Base-by-base conservation (phyloP, 2,329 filamentous ascomycete species). In the Sclerotinia borealis region DNA sequence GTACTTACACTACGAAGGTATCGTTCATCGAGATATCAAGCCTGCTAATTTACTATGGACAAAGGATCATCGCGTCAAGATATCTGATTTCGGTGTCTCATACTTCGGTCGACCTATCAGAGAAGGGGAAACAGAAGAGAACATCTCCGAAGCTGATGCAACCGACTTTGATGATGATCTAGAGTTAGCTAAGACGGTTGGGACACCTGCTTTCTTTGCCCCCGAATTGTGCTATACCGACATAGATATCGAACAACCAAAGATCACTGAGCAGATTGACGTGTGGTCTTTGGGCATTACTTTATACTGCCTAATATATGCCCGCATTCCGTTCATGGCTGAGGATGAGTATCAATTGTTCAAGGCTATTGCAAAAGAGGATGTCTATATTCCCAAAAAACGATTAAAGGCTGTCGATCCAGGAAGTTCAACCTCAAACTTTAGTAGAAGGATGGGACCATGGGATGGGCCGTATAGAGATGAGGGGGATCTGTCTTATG, bases 231-330 rank as follows among this genome's bases (percentile, higher is more conserved):
- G 95, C 77, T 95, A 93, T 74, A 96, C 91, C 1, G 92, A 95
- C 66, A 77, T 87, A 29, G 87, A 86, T 66, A 75, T 77, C 70
- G 86, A 83, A 72, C 89, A 83, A 71, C 92, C 83, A 68, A 93
- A 83, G 78, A 87, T 99, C 47, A 96, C 92, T 5, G 91, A 92
- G 70, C 91, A 96, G 71, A 96, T 99, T 69, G 95, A 99, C 73
- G 88, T 99, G 19, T 99, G 95, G 95, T 96, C 95, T 13, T 81
- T 99, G 27, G 95, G 95, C 27, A 92, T 99, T 25, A 99, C 95
- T 0, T 83, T 99, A 2, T 99, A 97, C 77, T 96, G 93, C 72
- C 87, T 99, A 75, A 87, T 99, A 62, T 99, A 90, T 74, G 95
- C 92, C 17, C 91, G 95, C 60, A 91, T 97, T 47, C 95, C 95